These are phyloP conservation scores for Fragilariopsis cylindrus DNA, from an alignment of 108 stramenopile genomes.

Conservation along the genomic window DNA sequence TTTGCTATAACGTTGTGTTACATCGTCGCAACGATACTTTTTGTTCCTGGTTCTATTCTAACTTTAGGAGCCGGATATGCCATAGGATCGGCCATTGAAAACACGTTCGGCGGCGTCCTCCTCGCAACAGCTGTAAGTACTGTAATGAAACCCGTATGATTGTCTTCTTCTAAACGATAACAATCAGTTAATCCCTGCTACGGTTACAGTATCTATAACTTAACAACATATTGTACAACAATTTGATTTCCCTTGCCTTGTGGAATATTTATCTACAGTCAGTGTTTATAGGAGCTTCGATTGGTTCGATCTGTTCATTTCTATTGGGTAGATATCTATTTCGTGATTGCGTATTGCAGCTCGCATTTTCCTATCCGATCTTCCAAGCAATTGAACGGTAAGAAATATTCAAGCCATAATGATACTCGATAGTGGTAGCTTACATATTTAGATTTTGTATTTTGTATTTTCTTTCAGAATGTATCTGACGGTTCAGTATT, in stretches of 20 bases:
- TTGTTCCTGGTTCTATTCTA: slow-evolving; percentile 63
- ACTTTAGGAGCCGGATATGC: slow-evolving; percentile 69
- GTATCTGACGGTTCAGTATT: background rate
- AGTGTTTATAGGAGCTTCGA: slow-evolving; percentile 33
- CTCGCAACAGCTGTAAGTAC: slow-evolving; percentile 39
- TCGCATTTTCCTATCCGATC: slow-evolving; percentile 30
- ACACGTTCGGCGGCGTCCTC: slow-evolving; percentile 35
- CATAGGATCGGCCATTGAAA: slow-evolving; percentile 55
- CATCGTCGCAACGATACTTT: slow-evolving; percentile 55
- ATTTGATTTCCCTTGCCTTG: too few relatives aligned
- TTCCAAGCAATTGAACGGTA: slow-evolving; percentile 40
- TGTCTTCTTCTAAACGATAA: slow-evolving; percentile 12
- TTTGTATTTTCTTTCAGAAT: background rate
- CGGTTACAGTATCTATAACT: background rate
- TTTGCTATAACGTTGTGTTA: slow-evolving; percentile 63
- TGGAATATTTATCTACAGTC: background rate
- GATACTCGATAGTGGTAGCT: background rate
- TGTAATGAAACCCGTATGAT: slow-evolving; percentile 21
- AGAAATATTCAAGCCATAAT: background rate
- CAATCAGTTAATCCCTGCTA: too few relatives aligned
- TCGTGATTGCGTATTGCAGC: slow-evolving; percentile 50
- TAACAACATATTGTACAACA: too few relatives aligned
- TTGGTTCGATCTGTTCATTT: slow-evolving; percentile 43
- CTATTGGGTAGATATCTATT: slow-evolving; percentile 61
- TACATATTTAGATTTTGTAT: too few relatives aligned